Conservation (phyloP, 139 green algal species). For the Chlamydomonas eustigma region DNA sequence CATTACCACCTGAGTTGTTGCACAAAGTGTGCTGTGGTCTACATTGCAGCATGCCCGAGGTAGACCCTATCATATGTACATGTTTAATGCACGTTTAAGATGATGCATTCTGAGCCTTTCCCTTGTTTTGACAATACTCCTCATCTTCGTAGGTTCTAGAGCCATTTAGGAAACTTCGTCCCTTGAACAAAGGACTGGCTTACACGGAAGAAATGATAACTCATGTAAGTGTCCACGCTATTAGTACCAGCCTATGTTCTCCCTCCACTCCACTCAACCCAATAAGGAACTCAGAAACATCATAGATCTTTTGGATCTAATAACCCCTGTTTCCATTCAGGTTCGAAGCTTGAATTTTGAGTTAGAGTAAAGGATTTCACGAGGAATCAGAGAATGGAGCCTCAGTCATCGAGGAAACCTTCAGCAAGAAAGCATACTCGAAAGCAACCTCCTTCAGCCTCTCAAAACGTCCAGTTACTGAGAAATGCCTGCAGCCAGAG, state of each 20-base stretch:
- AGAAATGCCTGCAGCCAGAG: slow-evolving; percentile 59
- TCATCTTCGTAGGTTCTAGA: slow-evolving; percentile 16
- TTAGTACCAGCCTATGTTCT: too few relatives aligned
- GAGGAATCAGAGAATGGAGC: slow-evolving; percentile 9
- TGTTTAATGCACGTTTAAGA: too few relatives aligned
- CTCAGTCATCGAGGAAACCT: slow-evolving; percentile 37
- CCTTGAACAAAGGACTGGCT: slow-evolving; percentile 28
- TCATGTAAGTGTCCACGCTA: not conserved
- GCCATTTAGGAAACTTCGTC: slow-evolving; percentile 22
- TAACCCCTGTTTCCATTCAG: too few relatives aligned
- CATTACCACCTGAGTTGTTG: slow-evolving; percentile 39
- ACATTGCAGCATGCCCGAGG: slow-evolving; percentile 22
- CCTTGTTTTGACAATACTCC: too few relatives aligned
- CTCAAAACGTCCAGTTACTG: slow-evolving; percentile 61
- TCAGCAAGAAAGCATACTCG: slow-evolving; percentile 73
- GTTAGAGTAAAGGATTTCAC: slow-evolving; percentile 20
- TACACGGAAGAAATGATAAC: slow-evolving; percentile 29
- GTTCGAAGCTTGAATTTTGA: slow-evolving; percentile 39
- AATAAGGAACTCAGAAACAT: too few relatives aligned
- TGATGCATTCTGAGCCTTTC: too few relatives aligned
- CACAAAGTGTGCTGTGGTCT: slow-evolving; percentile 19
- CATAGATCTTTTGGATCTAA: too few relatives aligned
- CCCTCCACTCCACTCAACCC: too few relatives aligned
- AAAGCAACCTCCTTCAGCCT: slow-evolving; percentile 54
- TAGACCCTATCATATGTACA: too few relatives aligned